Conservation (phyloP, 257 asterid species). For the Solanum phureja region DNA sequence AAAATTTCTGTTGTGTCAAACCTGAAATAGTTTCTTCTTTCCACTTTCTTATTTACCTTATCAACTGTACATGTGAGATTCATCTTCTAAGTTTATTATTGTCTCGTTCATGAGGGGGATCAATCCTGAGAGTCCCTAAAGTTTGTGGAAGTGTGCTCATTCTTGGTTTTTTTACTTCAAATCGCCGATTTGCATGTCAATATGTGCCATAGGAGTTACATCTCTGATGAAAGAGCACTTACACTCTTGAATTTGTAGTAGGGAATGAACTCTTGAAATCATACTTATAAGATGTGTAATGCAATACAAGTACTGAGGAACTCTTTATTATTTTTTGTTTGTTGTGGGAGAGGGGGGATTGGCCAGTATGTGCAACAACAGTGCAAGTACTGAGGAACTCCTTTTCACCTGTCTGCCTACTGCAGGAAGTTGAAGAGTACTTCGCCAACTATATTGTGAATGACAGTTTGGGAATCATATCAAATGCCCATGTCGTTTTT, state of each 20-base stretch:
- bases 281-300: neutral
- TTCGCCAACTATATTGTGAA: conserved; percentile 78
- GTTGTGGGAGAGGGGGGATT: neutral
- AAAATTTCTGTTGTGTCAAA: no score
- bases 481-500: conserved; percentile 71
- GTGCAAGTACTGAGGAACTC: neutral
- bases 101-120: no score
- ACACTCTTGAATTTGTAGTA: neutral
- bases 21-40: no score
- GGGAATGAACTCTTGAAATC: neutral
- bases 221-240: neutral
- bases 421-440: conserved; percentile 76
- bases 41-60: no score
- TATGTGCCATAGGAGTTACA: neutral
- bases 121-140: neutral
- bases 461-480: conserved; percentile 67
- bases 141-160: neutral
- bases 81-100: no score
- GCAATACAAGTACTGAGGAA: neutral
- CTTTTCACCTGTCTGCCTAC: neutral
- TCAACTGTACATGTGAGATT: no score
- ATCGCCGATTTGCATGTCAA: neutral
- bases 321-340: neutral
- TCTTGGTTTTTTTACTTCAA: neutral
- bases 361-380: neutral